Evolutionary conservation across 257 asterid species (phyloP).

Genomic region (Lycium ferocissimum): DNA sequence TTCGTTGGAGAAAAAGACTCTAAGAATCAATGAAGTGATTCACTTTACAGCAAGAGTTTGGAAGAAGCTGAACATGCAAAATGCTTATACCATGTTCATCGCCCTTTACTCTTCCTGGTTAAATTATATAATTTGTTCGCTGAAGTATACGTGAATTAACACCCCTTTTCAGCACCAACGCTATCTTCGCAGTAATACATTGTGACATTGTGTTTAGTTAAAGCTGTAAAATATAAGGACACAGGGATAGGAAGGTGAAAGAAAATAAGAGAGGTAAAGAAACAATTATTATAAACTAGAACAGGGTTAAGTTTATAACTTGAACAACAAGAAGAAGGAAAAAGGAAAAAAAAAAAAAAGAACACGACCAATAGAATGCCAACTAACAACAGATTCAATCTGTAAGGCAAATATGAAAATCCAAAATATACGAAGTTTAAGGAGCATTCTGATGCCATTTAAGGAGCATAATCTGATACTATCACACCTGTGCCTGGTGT

Average conservation of each 20-base stretch:
- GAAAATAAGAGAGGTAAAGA: background rate
- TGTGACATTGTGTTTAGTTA: background rate
- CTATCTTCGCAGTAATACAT: background rate
- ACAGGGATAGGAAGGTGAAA: background rate
- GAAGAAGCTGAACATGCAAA: conserved; percentile 21
- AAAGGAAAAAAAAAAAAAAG: no score
- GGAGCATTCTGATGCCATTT: no score
- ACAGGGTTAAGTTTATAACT: no score
- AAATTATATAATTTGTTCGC: background rate
- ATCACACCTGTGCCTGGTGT: background rate
- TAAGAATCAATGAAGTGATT: background rate
- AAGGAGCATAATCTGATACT: background rate
- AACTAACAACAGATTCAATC: no score
- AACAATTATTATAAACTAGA: no score
- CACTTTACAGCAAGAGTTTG: conserved; percentile 5
- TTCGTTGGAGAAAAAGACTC: background rate
- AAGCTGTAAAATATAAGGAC: background rate
- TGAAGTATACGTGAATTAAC: background rate
- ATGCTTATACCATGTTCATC: conserved; percentile 2
- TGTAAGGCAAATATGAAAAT: background rate
- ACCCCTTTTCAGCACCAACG: background rate
- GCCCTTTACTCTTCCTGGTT: background rate
- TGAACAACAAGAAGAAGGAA: no score
- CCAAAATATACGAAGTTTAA: background rate
- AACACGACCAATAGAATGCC: no score